Evolutionary conservation across 148 eudicot genomes (phyloP).

Genomic region (Agrostemma githago): DNA sequence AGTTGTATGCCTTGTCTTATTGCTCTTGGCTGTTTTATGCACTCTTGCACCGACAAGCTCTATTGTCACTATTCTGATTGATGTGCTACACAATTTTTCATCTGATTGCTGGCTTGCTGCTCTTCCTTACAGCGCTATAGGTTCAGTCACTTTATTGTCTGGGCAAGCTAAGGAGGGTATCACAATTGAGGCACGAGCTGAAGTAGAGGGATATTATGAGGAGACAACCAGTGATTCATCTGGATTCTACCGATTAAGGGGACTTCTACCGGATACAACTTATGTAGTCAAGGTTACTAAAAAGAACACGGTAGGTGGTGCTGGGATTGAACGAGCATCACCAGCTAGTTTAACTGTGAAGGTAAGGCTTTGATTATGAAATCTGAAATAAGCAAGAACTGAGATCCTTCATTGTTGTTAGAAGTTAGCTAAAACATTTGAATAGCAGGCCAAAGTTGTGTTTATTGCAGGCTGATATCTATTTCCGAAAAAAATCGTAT

Average conservation of each 20-base stretch:
- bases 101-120: slow-evolving; percentile 10
- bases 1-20: neutral
- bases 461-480: neutral
- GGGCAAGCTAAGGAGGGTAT: slow-evolving; percentile 88
- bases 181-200: slow-evolving; percentile 83
- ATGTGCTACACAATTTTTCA: neutral
- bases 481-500: neutral
- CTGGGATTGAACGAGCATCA: slow-evolving; percentile 81
- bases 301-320: slow-evolving; percentile 44
- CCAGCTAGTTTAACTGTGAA: slow-evolving; percentile 60
- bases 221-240: slow-evolving; percentile 86
- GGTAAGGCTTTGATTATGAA: slow-evolving; percentile 36
- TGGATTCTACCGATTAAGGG: slow-evolving; percentile 83
- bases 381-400: neutral
- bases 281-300: slow-evolving; percentile 65
- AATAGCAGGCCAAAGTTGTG: neutral
- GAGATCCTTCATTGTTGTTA: neutral
- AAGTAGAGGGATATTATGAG: slow-evolving; percentile 81
- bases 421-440: neutral
- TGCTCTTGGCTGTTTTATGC: neutral
- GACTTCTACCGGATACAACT: slow-evolving; percentile 78
- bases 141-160: slow-evolving; percentile 72
- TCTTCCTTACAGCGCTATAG: slow-evolving; percentile 67
- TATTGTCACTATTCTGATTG: neutral
- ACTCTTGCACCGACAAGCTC: neutral